Evolutionary conservation across 495 filamentous ascomycete genomes (phyloP).

Genomic region (Cenococcum geophilum): DNA sequence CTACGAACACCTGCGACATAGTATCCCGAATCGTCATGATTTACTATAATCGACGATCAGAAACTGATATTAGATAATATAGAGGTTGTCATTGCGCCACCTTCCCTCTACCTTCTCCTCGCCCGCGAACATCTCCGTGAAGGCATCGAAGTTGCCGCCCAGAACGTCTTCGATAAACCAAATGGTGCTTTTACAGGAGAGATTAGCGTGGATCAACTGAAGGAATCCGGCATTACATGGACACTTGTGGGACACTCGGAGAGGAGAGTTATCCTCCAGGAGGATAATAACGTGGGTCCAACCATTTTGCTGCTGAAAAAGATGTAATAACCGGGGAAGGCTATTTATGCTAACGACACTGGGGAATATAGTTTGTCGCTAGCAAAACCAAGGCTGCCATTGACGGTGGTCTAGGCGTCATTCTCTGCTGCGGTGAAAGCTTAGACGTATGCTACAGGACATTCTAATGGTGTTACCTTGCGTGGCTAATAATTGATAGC

Average conservation of each 20-base stretch:
- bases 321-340: background rate
- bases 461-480: background rate
- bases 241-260: conserved; percentile 88
- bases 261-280: conserved; percentile 77
- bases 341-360: background rate
- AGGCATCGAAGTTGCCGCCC: conserved; percentile 75
- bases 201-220: conserved; percentile 84
- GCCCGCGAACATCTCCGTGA: conserved; percentile 63
- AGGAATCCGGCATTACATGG: conserved; percentile 82
- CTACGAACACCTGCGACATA: conserved; percentile 31
- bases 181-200: conserved; percentile 97
- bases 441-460: conserved; percentile 53
- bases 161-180: conserved; percentile 95
- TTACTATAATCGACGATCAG: background rate
- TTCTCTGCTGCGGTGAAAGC: conserved; percentile 93
- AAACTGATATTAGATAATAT: conserved; percentile 4
- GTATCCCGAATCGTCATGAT: background rate
- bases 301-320: background rate
- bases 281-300: conserved; percentile 52
- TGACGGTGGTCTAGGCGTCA: conserved; percentile 79
- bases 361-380: conserved; percentile 59
- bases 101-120: conserved; percentile 82
- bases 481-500: conserved; percentile 37
- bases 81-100: conserved; percentile 94
- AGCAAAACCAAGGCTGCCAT: conserved; percentile 88